Conservation (phyloP, 495 filamentous ascomycete species). For the Daldinia concentrica region DNA sequence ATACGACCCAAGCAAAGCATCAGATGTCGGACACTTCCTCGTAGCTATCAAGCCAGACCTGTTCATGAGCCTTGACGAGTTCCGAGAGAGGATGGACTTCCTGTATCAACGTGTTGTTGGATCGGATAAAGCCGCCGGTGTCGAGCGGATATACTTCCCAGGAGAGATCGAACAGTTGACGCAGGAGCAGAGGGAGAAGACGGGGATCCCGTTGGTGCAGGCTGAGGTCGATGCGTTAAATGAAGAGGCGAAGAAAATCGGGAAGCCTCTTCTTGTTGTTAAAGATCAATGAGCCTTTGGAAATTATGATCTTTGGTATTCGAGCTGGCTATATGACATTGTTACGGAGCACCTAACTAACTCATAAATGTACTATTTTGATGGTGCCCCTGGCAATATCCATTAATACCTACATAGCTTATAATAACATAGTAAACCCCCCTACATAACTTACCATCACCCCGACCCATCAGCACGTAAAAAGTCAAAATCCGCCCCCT, state of each 20-base stretch:
- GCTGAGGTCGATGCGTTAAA: constrained; percentile 74
- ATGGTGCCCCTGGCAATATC: no score
- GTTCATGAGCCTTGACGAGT: constrained; percentile 75
- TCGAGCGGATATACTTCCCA: constrained; percentile 81
- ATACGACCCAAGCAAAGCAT: constrained; percentile 72
- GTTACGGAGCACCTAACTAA: no score
- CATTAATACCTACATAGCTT: no score
- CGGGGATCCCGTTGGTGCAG: constrained; percentile 72
- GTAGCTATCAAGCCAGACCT: constrained; percentile 80
- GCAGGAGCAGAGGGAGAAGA: constrained; percentile 61
- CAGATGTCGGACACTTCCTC: constrained; percentile 80
- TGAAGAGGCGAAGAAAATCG: constrained; percentile 68
- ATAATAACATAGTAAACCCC: no score
- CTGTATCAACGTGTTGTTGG: constrained; percentile 71
- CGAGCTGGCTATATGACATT: no score
- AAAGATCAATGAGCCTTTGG: constrained; percentile 9
- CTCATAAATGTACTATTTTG: no score
- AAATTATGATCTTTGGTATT: not conserved
- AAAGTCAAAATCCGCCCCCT: constrained; percentile 73
- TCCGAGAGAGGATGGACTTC: constrained; percentile 73
- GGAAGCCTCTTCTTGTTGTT: constrained; percentile 39
- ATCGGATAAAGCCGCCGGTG: constrained; percentile 71
- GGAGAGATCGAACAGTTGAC: constrained; percentile 77
- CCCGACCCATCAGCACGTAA: constrained; percentile 55
- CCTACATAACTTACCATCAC: not conserved